A percentile compares a stretch with the other conserved stretches of the same genome.
Evolutionary conservation across 148 eudicot species (phyloP).

Genomic region (Cornus controversa): DNA sequence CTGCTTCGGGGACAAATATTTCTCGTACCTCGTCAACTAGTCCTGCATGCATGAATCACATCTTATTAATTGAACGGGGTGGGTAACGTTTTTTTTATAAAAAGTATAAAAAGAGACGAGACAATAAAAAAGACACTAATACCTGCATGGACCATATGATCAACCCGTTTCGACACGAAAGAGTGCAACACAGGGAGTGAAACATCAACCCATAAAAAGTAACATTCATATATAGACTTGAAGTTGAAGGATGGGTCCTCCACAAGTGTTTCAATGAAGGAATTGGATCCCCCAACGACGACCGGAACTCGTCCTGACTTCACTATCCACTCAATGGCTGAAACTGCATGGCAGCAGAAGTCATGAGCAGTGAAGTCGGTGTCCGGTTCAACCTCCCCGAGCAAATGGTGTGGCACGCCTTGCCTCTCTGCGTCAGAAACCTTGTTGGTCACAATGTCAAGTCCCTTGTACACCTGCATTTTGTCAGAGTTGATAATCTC

Average conservation of each 20-base stretch:
- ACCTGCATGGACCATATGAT: conserved; percentile 28
- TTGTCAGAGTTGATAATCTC: conserved; percentile 46
- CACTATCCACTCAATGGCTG: conserved; percentile 10
- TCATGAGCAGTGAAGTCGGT: conserved; percentile 17
- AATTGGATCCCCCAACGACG: conserved; percentile 38
- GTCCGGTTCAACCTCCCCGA: conserved; percentile 26
- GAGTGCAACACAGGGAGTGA: conserved; percentile 12
- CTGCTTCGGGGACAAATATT: conserved; percentile 15
- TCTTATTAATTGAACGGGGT: too few relatives aligned
- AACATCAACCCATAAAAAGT: conserved; percentile 29
- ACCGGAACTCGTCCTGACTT: conserved; percentile 21
- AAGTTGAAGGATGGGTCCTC: conserved; percentile 12
- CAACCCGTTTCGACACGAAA: conserved; percentile 23
- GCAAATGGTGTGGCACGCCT: conserved; percentile 33
- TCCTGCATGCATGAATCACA: neutral
- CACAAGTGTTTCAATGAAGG: conserved; percentile 27
- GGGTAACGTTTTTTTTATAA: too few relatives aligned
- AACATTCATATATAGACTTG: conserved; percentile 13
- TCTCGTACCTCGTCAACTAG: conserved; percentile 30
- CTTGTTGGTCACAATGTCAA: conserved; percentile 42
- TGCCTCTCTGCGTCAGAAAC: conserved; percentile 5
- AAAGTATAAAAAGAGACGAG: too few relatives aligned
- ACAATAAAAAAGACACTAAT: too few relatives aligned
- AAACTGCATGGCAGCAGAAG: conserved; percentile 8
- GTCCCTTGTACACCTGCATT: conserved; percentile 35